A percentile compares a stretch with the other conserved stretches of the same genome.
phyloP scores from a whole-genome alignment of 106 monocot genomes.

The Dactylorhiza incarnata region DNA sequence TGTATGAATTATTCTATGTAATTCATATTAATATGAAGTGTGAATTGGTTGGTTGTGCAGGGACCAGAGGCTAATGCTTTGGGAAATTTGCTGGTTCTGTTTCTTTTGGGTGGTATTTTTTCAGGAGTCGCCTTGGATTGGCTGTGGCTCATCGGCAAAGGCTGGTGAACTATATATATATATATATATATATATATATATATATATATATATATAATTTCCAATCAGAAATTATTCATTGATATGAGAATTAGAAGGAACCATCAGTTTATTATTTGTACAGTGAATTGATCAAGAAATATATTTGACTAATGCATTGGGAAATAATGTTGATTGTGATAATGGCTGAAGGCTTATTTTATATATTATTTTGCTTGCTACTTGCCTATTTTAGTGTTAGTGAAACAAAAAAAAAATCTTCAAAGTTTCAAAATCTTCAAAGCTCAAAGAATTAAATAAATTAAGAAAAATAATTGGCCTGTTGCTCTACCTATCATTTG shows the following conservation, averaged over 20 bases:
- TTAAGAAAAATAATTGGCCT: too few relatives aligned
- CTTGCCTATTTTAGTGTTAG: too few relatives aligned
- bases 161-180: slow-evolving; percentile 11
- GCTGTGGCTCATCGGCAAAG: slow-evolving; percentile 38
- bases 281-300: background rate
- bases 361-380: too few relatives aligned
- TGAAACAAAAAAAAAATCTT: too few relatives aligned
- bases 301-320: too few relatives aligned
- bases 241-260: background rate
- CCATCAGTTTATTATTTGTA: background rate
- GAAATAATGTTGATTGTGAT: too few relatives aligned
- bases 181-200: background rate
- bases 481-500: too few relatives aligned
- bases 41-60: slow-evolving; percentile 12
- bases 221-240: background rate
- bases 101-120: slow-evolving; percentile 18
- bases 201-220: background rate
- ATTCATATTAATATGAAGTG: background rate
- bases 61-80: slow-evolving; percentile 34
- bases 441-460: too few relatives aligned
- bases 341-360: too few relatives aligned
- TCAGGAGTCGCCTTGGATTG: slow-evolving; percentile 30
- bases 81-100: slow-evolving; percentile 28
- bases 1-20: background rate
- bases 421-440: too few relatives aligned